Evolutionary conservation across 176 grass and related monocot genomes (phyloP), one percentile per base, ranked within the genome.

Genomic region (Echinochloa phyllopogon): DNA sequence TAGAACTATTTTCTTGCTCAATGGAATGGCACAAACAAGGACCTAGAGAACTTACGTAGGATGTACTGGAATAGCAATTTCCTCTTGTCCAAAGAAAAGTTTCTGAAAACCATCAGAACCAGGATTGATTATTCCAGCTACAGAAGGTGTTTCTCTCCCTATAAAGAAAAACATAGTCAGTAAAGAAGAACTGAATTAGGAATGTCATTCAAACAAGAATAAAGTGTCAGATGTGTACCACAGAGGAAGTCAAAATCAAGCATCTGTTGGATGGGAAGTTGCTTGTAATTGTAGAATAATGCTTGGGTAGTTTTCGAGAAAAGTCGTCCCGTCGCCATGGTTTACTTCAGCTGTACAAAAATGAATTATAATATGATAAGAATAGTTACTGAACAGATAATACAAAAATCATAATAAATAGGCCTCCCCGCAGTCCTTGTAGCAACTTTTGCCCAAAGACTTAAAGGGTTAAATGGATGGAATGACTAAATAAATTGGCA

Each of bases 251-350:
- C 93, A 89, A 99, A 99, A 79, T 99, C 96, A 61, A 98, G 96
- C 96, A 98, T 98, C 62, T 93, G 86, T 79, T 98, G 96, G 69
- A 95, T 98, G 11, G 96, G 96, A 48, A 98, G 96, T 80, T 98
- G 96, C 93, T 98, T 98, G 85, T 98, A 98, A 73, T 98, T 98
- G 75, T 98, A 98, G 85, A 98, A 98, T 82, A 98, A 85, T 58
- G 96, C 96, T 71, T 98, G 96, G 33, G 91, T 95, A 18, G 89
- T 93, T 81, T 92, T 94, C 1, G 96, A 98, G 81, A 98, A 98
- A 87, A 95, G 75, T 82, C 95, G 91, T 15, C 93, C 96, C 0
- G 93, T 94, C 15, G 96, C 93, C 96, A 98, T 98, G 88, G 83
- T 86, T 72, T 76, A 86, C 36, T 80, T 74, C 20, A 20, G 88